Conservation (phyloP, 306 rosid species). For the Cucumis hystrix region DNA sequence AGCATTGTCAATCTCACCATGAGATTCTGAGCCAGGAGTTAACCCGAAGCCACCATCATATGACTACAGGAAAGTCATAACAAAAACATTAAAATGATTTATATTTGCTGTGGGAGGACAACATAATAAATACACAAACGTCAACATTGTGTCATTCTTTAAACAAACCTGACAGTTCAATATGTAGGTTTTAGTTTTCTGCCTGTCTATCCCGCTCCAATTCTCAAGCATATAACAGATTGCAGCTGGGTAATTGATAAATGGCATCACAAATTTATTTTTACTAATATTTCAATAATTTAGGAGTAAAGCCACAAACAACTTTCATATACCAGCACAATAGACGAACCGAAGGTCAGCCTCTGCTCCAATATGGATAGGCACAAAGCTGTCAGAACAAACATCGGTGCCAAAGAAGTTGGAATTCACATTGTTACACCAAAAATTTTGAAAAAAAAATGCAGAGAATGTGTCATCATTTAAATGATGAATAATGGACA, state of each 20-base stretch:
- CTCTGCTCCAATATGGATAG: slow-evolving; percentile 75
- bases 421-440: neutral
- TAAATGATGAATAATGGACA: neutral
- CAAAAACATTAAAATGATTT: neutral
- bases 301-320: neutral
- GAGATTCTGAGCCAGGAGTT: slow-evolving; percentile 91
- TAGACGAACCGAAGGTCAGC: slow-evolving; percentile 77
- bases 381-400: slow-evolving; percentile 58
- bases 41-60: slow-evolving; percentile 98
- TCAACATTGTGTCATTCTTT: neutral
- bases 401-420: slow-evolving; percentile 8
- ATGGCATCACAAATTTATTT: slow-evolving; percentile 12
- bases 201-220: slow-evolving; percentile 96
- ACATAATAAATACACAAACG: neutral
- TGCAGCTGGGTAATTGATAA: slow-evolving; percentile 50
- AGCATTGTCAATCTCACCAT: slow-evolving; percentile 45
- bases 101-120: neutral
- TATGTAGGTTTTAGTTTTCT: slow-evolving; percentile 73
- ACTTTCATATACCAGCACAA: slow-evolving; percentile 68
- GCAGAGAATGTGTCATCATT: neutral
- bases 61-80: slow-evolving; percentile 40
- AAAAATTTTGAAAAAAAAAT: neutral
- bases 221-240: slow-evolving; percentile 66
- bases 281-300: neutral
- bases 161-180: slow-evolving; percentile 70